Evolutionary conservation across 768 basidiomycete species (phyloP).

Genomic region (Glaciozyma martinii): DNA sequence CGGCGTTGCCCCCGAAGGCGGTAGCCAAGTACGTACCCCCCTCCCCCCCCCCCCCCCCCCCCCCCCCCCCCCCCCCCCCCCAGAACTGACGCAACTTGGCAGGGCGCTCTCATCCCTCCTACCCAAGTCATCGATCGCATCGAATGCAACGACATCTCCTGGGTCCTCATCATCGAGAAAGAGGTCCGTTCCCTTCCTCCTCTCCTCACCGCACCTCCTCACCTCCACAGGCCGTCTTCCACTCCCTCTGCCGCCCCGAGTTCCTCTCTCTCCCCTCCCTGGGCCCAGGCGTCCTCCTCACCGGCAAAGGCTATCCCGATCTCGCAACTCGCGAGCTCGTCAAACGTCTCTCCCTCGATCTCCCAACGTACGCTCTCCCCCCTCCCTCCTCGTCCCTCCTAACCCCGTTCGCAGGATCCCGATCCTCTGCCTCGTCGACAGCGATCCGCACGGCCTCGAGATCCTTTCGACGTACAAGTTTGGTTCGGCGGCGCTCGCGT

Average conservation of each 20-base stretch:
- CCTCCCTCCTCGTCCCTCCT: not conserved
- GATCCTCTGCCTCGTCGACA: constrained; percentile 72
- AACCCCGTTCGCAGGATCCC: constrained; percentile 52
- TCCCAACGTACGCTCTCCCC: constrained; percentile 42
- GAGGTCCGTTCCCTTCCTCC: constrained; percentile 50
- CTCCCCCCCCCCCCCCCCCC: not conserved
- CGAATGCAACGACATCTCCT: constrained; percentile 51
- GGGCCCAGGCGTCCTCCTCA: constrained; percentile 30
- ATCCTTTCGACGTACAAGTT: constrained; percentile 80
- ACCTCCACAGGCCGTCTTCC: constrained; percentile 75
- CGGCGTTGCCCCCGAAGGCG: constrained; percentile 3
- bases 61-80: not conserved
- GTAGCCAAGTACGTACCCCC: not conserved
- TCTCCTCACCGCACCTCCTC: not conserved
- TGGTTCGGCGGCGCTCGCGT: constrained; percentile 62
- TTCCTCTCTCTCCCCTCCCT: constrained; percentile 46
- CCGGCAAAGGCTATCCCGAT: constrained; percentile 93
- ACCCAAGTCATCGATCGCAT: constrained; percentile 62
- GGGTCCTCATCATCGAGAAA: constrained; percentile 88
- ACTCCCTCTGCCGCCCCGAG: constrained; percentile 59
- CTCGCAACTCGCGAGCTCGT: constrained; percentile 79
- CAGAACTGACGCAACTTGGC: not conserved
- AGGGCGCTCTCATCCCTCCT: constrained; percentile 71
- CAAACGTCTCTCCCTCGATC: constrained; percentile 57
- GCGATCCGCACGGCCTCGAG: constrained; percentile 83